phyloP scores from a whole-genome alignment of 495 filamentous ascomycete species.

The Parmelia sp. region DNA sequence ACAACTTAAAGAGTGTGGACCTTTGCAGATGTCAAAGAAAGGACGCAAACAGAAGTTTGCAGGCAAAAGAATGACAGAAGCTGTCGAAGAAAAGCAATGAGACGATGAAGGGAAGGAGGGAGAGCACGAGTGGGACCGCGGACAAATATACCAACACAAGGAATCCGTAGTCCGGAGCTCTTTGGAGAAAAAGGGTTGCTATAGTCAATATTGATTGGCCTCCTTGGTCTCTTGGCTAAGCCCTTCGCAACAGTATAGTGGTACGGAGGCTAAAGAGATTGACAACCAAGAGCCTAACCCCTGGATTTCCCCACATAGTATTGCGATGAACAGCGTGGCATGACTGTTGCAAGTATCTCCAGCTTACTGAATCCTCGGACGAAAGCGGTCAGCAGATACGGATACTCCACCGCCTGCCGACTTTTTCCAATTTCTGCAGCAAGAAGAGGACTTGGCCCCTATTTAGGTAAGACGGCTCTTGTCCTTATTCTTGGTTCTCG shows the following conservation, averaged over 20 bases:
- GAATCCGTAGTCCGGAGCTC: neutral
- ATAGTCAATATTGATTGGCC: neutral
- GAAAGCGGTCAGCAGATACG: too few species aligned
- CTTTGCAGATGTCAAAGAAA: constrained; percentile 34
- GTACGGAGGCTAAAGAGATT: neutral
- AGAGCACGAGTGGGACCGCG: neutral
- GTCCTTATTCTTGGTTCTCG: too few species aligned
- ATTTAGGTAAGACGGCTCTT: too few species aligned
- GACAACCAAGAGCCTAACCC: neutral
- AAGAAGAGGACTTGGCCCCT: too few species aligned
- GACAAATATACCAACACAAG: neutral
- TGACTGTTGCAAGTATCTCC: too few species aligned
- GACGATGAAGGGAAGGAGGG: neutral
- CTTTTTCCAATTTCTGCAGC: too few species aligned
- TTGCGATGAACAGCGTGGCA: too few species aligned
- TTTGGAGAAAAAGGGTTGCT: neutral
- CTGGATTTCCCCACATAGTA: neutral
- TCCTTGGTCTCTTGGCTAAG: neutral
- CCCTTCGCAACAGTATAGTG: neutral
- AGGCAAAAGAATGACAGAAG: constrained; percentile 20
- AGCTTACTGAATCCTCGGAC: too few species aligned
- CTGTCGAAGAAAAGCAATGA: constrained; percentile 12
- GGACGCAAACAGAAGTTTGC: constrained; percentile 48
- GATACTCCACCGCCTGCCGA: too few species aligned
- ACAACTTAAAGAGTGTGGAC: constrained; percentile 21